These are phyloP conservation scores for Nidularia sp. DNA, from an alignment of 768 basidiomycete genomes.

Conservation along the genomic window DNA sequence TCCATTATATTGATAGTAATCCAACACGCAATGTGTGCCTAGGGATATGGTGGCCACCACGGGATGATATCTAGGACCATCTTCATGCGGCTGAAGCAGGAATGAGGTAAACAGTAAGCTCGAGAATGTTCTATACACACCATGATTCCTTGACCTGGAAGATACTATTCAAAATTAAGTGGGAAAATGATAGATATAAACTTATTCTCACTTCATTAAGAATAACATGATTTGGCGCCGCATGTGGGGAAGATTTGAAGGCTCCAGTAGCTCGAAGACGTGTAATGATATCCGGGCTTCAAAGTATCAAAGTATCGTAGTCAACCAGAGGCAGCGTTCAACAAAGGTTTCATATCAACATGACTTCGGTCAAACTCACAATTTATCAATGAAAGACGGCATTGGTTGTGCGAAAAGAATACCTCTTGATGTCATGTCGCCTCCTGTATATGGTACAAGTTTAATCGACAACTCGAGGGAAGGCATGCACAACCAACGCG, in stretches of 20 bases:
- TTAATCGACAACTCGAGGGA: constrained; percentile 2
- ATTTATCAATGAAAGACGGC: constrained; percentile 65
- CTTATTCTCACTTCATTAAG: constrained; percentile 66
- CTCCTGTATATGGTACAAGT: constrained; percentile 38
- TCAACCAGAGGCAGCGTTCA: not conserved
- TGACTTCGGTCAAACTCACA: constrained; percentile 37
- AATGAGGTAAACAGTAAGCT: constrained; percentile 2
- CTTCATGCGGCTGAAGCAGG: constrained; percentile 76
- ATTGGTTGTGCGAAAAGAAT: constrained; percentile 65
- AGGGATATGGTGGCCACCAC: constrained; percentile 90
- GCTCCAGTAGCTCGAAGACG: constrained; percentile 63
- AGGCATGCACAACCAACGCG: not conserved
- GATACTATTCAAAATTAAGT: constrained; percentile 47
- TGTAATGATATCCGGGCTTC: constrained; percentile 72
- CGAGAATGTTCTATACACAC: constrained; percentile 35
- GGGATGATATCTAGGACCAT: constrained; percentile 85
- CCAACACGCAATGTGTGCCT: constrained; percentile 77
- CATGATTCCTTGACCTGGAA: constrained; percentile 90
- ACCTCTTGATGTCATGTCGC: constrained; percentile 69
- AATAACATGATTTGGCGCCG: constrained; percentile 82
- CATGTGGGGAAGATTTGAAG: constrained; percentile 62
- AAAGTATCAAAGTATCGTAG: constrained; percentile 3
- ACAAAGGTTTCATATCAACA: constrained; percentile 1
- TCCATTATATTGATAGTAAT: constrained; percentile 68
- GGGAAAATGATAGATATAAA: constrained; percentile 2